phyloP scores from a whole-genome alignment of 176 grass and related monocot genomes.

The Carex kokanica region DNA sequence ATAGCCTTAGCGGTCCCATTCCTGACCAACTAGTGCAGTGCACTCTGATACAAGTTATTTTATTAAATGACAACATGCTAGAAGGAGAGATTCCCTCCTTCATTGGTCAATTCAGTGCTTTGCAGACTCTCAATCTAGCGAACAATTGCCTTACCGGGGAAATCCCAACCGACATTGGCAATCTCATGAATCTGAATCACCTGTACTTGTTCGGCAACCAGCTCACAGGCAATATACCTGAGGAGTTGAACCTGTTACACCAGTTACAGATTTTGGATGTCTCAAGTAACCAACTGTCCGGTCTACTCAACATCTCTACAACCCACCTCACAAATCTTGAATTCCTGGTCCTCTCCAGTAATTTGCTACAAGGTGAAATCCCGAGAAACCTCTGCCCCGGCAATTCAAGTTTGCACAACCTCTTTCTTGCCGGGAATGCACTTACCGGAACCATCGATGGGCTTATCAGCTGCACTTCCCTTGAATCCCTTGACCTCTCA shows the following conservation, averaged over 20 bases:
- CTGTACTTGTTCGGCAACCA: slow-evolving; percentile 80
- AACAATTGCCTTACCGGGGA: slow-evolving; percentile 51
- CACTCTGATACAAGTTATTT: slow-evolving; percentile 38
- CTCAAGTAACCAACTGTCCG: slow-evolving; percentile 73
- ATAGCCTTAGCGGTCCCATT: slow-evolving; percentile 52
- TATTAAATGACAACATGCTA: slow-evolving; percentile 49
- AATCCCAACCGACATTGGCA: slow-evolving; percentile 47
- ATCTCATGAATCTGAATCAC: slow-evolving; percentile 50
- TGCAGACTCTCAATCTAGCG: slow-evolving; percentile 63
- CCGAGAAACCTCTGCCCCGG: slow-evolving; percentile 33
- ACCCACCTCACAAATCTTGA: slow-evolving; percentile 47
- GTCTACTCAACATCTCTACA: slow-evolving; percentile 48
- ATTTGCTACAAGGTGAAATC: slow-evolving; percentile 52
- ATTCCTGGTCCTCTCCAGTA: slow-evolving; percentile 62
- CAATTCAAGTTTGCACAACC: slow-evolving; percentile 52
- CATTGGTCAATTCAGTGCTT: slow-evolving; percentile 40
- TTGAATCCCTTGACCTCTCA: slow-evolving; percentile 57
- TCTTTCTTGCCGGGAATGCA: slow-evolving; percentile 58
- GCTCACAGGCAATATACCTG: slow-evolving; percentile 52
- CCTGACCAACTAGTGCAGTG: slow-evolving; percentile 54
- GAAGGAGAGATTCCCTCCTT: slow-evolving; percentile 51
- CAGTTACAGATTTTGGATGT: slow-evolving; percentile 62
- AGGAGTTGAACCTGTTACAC: slow-evolving; percentile 56
- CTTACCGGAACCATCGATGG: slow-evolving; percentile 47
- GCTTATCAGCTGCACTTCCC: slow-evolving; percentile 38